Evolutionary conservation across 1,139 yeast genomes (phyloP).

Genomic region (Saccharomyces uvarum): DNA sequence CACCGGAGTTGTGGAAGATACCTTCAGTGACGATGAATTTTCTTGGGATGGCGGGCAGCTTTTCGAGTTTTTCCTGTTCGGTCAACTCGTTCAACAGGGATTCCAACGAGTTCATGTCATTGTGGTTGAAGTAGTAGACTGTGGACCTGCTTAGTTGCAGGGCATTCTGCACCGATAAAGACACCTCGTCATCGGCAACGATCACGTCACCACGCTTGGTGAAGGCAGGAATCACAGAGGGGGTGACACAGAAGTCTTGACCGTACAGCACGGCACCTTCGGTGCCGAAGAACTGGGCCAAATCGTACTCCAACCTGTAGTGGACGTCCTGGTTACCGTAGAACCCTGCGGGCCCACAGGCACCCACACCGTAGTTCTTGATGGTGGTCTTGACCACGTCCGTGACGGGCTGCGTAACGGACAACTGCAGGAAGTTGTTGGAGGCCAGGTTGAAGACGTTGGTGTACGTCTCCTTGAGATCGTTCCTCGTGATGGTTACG

Average conservation of each 20-base stretch:
- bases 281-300: slow-evolving; percentile 66
- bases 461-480: slow-evolving; percentile 25
- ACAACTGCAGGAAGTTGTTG: slow-evolving; percentile 55
- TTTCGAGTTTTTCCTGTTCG: slow-evolving; percentile 52
- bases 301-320: slow-evolving; percentile 65
- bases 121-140: slow-evolving; percentile 76
- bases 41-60: slow-evolving; percentile 64
- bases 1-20: slow-evolving; percentile 74
- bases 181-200: slow-evolving; percentile 77
- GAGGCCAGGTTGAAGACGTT: slow-evolving; percentile 58
- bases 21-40: slow-evolving; percentile 90
- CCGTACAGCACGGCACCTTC: slow-evolving; percentile 82
- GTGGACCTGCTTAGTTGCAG: slow-evolving; percentile 79
- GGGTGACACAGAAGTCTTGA: slow-evolving; percentile 83
- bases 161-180: slow-evolving; percentile 79
- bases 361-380: slow-evolving; percentile 81
- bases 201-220: slow-evolving; percentile 91
- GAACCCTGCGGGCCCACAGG: slow-evolving; percentile 97
- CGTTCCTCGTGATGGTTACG: slow-evolving; percentile 33
- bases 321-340: slow-evolving; percentile 95
- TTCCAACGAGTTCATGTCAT: slow-evolving; percentile 78
- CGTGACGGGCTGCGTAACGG: slow-evolving; percentile 41
- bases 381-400: slow-evolving; percentile 55
- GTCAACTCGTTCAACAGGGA: slow-evolving; percentile 54
- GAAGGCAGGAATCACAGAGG: slow-evolving; percentile 96